phyloP scores from a whole-genome alignment of 179 eudicot genomes.

The Silene noctiflora region DNA sequence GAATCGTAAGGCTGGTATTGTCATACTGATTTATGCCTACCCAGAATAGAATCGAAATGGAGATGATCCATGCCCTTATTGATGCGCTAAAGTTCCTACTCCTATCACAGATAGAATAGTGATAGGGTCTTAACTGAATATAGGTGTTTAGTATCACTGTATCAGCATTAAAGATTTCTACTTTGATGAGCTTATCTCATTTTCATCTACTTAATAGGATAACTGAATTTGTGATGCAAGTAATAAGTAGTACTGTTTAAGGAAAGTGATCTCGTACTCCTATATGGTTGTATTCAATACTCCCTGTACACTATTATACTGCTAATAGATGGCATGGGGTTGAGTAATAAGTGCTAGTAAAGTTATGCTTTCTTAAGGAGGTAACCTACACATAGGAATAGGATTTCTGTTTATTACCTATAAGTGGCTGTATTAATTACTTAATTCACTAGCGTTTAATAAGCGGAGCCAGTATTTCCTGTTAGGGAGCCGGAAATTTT shows the following conservation, averaged over 20 bases:
- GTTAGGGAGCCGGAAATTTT: too few relatives aligned
- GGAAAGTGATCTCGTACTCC: neutral
- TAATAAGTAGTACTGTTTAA: neutral
- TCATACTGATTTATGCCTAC: too few relatives aligned
- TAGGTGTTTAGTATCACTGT: neutral
- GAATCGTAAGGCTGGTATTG: too few relatives aligned
- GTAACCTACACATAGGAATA: constrained; percentile 8
- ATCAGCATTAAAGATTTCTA: neutral
- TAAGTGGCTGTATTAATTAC: neutral
- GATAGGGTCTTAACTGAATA: neutral
- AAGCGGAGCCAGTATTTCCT: too few relatives aligned
- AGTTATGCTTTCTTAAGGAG: constrained; percentile 1
- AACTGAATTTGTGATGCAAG: too few relatives aligned
- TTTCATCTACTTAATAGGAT: neutral
- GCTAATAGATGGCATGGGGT: neutral
- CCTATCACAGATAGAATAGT: neutral
- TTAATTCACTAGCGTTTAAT: too few relatives aligned
- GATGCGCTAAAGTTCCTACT: neutral
- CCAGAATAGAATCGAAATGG: neutral
- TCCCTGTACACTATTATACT: neutral
- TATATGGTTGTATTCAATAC: neutral
- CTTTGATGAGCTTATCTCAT: neutral
- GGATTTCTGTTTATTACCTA: neutral
- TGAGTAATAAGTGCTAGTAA: neutral
- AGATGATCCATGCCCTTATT: neutral